These are phyloP conservation scores for Fallopia convolvulus DNA, from an alignment of 148 eudicot genomes.

Conservation along the genomic window DNA sequence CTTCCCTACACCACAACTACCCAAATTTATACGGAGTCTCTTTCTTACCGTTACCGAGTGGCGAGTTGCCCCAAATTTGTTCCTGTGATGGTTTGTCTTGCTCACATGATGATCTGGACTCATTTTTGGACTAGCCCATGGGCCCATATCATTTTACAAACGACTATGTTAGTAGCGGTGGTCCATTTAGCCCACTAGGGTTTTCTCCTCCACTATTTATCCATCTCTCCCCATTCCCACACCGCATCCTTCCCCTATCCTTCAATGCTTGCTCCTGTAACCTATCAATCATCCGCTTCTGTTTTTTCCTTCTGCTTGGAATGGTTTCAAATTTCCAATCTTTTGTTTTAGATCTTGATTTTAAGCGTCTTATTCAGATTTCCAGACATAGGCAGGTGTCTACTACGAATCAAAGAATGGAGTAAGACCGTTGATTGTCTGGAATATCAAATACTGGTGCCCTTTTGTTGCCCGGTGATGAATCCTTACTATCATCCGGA, in stretches of 20 bases:
- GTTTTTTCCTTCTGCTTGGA: too few species aligned
- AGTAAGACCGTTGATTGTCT: conserved; percentile 24
- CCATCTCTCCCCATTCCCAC: not conserved
- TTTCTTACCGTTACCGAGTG: too few species aligned
- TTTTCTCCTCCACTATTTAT: not conserved
- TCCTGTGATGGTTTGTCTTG: too few species aligned
- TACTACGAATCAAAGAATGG: conserved; percentile 4
- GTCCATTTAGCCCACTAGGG: not conserved
- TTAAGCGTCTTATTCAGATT: not conserved
- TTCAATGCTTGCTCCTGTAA: not conserved
- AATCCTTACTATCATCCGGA: conserved; percentile 15
- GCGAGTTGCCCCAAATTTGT: too few species aligned
- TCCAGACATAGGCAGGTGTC: conserved; percentile 26
- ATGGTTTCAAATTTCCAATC: too few species aligned
- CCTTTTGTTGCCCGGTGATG: conserved; percentile 22
- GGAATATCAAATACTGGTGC: conserved; percentile 16
- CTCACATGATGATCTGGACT: not conserved
- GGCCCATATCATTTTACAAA: not conserved
- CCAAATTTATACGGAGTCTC: too few species aligned
- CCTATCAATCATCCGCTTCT: too few species aligned
- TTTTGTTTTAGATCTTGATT: not conserved
- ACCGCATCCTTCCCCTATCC: not conserved
- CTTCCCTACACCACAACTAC: too few species aligned
- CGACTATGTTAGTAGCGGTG: not conserved
- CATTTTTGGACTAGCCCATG: not conserved